Evolutionary conservation across 768 basidiomycete species (phyloP), one percentile per base, ranked within the genome.

Genomic region (Rhizopogon roseolus): DNA sequence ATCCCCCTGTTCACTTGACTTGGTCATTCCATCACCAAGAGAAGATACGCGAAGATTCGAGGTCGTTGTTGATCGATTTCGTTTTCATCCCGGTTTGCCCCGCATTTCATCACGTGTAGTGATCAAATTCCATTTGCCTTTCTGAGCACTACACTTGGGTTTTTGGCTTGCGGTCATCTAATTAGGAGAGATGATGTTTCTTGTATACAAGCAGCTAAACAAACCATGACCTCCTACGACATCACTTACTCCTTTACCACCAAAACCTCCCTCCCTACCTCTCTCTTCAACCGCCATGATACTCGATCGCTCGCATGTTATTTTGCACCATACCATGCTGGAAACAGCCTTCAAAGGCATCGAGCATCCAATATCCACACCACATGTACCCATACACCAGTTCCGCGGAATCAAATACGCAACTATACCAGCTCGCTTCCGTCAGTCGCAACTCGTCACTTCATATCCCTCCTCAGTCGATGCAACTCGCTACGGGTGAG

Each of bases 391-490:
- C 11, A 75, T 91, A 56, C 81, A 86, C 60, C 88, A 90, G 63
- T 91, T 82, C 60, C 79, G 82, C 19, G 89, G 89, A 38, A 84
- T 91, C 63, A 88, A 88, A 71, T 91, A 90, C 59, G 89, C 86
- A 22, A 74, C 74, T 19, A 75, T 90, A 13, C 86, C 86, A 25
- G 83, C 81, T 37, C 85, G 89, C 45, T 91, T 90, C 63, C 81
- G 87, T 50, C 87, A 86, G 68, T 90, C 89, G 1, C 75, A 73
- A 54, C 72, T 90, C 29, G 79, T 72, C 62, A 77, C 78, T 9
- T 69, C 77, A 5, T 87, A 88, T 60, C 79, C 81, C 27, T 65
- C 76, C 8, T 66, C 74, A 41, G 82, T 82, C 7, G 82, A 88
- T 60, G 84, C 86, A 59, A 78, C 85, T 46, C 77, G 74, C 57